phyloP scores from a whole-genome alignment of 202 grass and related monocot species.

The Zizania palustris region DNA sequence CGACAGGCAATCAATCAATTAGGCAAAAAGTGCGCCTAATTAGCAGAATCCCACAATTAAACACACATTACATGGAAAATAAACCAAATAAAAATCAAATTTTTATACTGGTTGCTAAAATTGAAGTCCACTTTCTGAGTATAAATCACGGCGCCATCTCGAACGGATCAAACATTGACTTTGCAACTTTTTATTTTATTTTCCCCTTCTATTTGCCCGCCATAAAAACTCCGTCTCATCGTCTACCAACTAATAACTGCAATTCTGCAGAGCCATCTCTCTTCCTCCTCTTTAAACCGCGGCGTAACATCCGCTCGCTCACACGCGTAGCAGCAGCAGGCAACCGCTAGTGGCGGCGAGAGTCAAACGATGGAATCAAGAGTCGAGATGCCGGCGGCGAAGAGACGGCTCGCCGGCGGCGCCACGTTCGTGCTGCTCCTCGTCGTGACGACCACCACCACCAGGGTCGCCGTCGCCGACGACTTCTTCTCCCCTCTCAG shows the following conservation, averaged over 20 bases:
- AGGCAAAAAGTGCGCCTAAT: too few species aligned
- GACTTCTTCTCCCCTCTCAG: slow-evolving; percentile 76
- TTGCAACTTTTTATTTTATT: neutral
- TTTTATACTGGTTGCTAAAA: too few species aligned
- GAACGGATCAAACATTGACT: slow-evolving; percentile 30
- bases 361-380: neutral
- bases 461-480: slow-evolving; percentile 32
- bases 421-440: slow-evolving; percentile 38
- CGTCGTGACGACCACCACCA: neutral
- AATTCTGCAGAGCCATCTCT: neutral
- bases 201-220: neutral
- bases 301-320: slow-evolving; percentile 25
- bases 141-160: neutral
- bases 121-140: too few species aligned
- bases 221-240: slow-evolving; percentile 39
- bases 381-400: slow-evolving; percentile 32
- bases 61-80: too few species aligned
- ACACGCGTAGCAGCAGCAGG: neutral
- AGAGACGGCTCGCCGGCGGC: slow-evolving; percentile 20
- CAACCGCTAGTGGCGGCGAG: neutral
- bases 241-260: slow-evolving; percentile 39
- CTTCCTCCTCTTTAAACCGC: slow-evolving; percentile 21
- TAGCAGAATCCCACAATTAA: too few species aligned
- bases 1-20: too few species aligned
- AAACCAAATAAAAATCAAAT: too few species aligned